Evolutionary conservation across 208 protist species (phyloP).

Genomic region (Acanthamoeba polyphaga): DNA sequence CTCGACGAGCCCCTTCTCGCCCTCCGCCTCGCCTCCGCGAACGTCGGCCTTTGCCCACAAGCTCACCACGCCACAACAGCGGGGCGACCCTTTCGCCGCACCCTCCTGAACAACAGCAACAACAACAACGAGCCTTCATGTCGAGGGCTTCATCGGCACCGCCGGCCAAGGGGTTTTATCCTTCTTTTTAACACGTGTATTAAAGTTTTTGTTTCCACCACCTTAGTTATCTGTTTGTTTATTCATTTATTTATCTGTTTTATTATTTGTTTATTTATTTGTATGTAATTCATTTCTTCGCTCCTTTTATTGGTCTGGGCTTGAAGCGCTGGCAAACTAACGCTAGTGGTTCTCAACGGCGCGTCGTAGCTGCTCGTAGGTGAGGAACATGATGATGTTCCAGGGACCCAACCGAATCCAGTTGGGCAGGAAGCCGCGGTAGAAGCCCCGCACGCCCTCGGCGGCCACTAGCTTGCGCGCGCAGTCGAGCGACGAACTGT

Average conservation of each 20-base stretch:
- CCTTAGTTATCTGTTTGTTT: too few species aligned
- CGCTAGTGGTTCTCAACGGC: background rate
- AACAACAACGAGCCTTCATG: background rate
- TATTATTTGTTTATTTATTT: background rate
- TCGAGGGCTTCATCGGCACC: too few species aligned
- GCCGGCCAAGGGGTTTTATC: too few species aligned
- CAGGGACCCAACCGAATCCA: constrained; percentile 76
- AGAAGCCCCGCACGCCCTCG: constrained; percentile 79
- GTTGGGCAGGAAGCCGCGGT: constrained; percentile 83
- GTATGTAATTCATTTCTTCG: too few species aligned
- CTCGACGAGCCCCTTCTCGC: background rate
- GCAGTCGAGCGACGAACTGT: constrained; percentile 77
- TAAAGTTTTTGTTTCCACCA: background rate
- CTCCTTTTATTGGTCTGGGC: too few species aligned
- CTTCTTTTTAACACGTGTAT: background rate
- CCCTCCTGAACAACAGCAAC: background rate
- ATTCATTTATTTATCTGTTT: too few species aligned
- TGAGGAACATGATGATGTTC: constrained; percentile 79
- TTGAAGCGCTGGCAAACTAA: background rate
- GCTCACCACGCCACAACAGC: constrained; percentile 9
- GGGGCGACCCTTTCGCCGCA: constrained; percentile 21
- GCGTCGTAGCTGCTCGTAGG: constrained; percentile 71
- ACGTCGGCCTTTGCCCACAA: constrained; percentile 62
- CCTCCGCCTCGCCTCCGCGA: constrained; percentile 16
- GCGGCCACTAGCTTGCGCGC: constrained; percentile 69